A percentile compares a stretch with the other conserved stretches of the same genome.
Evolutionary conservation across 2,329 filamentous ascomycete genomes (phyloP).

Genomic region (Aspergillus unguis): DNA sequence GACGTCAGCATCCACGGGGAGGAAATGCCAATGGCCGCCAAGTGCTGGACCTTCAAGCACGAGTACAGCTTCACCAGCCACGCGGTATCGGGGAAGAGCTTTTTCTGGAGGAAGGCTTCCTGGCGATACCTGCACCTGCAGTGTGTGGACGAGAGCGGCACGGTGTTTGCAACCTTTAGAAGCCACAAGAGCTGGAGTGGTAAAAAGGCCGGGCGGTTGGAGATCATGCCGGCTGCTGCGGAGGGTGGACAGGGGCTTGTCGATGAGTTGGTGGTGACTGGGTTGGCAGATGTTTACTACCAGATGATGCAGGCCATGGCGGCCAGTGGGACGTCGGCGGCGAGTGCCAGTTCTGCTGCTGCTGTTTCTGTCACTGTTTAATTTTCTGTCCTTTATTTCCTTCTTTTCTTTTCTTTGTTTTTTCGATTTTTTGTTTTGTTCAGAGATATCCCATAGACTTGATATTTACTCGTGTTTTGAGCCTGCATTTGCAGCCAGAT

Average conservation of each 20-base stretch:
- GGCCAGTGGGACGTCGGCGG: neutral
- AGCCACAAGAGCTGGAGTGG: neutral
- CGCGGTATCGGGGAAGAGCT: neutral
- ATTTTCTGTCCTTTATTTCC: too few relatives aligned
- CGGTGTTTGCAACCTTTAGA: constrained; percentile 1
- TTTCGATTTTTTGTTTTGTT: neutral
- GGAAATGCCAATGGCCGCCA: neutral
- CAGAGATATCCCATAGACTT: too few relatives aligned
- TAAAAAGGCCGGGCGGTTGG: constrained; percentile 7
- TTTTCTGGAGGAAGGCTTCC: neutral
- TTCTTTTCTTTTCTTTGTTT: neutral
- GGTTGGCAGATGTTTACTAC: constrained; percentile 8
- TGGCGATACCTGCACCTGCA: neutral
- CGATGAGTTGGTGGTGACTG: constrained; percentile 13
- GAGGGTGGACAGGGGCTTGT: neutral
- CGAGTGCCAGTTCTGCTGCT: neutral
- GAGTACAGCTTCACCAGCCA: constrained; percentile 1
- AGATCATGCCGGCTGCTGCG: neutral
- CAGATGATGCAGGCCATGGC: neutral
- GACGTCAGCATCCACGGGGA: constrained; percentile 9
- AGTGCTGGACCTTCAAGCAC: constrained; percentile 3
- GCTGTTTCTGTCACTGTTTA: too few relatives aligned
- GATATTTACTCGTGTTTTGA: too few relatives aligned
- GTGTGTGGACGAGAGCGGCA: constrained; percentile 1
- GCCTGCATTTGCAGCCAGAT: too few relatives aligned